Evolutionary conservation across 352 stramenopile genomes (phyloP).

Genomic region (Phytophthora macrochlamydospora): DNA sequence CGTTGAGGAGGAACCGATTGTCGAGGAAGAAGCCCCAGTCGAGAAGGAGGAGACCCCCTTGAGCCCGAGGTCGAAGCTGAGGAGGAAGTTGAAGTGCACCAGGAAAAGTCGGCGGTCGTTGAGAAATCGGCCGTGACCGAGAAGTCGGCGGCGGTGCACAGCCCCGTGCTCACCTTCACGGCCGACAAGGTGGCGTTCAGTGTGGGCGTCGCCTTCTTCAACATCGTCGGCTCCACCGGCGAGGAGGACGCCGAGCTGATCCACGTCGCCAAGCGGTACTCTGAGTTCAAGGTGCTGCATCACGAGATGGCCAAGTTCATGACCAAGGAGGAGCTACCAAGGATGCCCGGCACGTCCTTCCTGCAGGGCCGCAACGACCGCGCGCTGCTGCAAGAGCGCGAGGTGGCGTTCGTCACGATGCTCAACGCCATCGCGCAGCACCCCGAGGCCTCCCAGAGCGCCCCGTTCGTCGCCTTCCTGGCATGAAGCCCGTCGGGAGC

Average conservation of each 20-base stretch:
- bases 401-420: slow-evolving; percentile 62
- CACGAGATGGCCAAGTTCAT: slow-evolving; percentile 60
- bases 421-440: slow-evolving; percentile 69
- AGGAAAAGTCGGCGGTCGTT: slow-evolving; percentile 7
- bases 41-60: slow-evolving; percentile 18
- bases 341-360: slow-evolving; percentile 55
- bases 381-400: slow-evolving; percentile 57
- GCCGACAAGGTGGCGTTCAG: slow-evolving; percentile 48
- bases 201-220: slow-evolving; percentile 52
- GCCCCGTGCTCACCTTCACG: slow-evolving; percentile 30
- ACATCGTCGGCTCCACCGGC: slow-evolving; percentile 43
- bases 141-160: slow-evolving; percentile 1
- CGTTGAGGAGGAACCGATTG: slow-evolving; percentile 10
- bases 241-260: slow-evolving; percentile 43
- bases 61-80: slow-evolving; percentile 22
- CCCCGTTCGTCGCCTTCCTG: slow-evolving; percentile 51
- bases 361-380: slow-evolving; percentile 57
- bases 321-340: slow-evolving; percentile 55
- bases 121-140: slow-evolving; percentile 16
- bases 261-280: slow-evolving; percentile 71
- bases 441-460: slow-evolving; percentile 46
- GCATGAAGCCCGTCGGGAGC: slow-evolving; percentile 24
- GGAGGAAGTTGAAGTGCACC: slow-evolving; percentile 11
- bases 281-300: slow-evolving; percentile 77
- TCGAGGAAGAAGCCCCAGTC: slow-evolving; percentile 10